phyloP scores from a whole-genome alignment of 2,329 filamentous ascomycete genomes.

The Fusarium kyushuense region DNA sequence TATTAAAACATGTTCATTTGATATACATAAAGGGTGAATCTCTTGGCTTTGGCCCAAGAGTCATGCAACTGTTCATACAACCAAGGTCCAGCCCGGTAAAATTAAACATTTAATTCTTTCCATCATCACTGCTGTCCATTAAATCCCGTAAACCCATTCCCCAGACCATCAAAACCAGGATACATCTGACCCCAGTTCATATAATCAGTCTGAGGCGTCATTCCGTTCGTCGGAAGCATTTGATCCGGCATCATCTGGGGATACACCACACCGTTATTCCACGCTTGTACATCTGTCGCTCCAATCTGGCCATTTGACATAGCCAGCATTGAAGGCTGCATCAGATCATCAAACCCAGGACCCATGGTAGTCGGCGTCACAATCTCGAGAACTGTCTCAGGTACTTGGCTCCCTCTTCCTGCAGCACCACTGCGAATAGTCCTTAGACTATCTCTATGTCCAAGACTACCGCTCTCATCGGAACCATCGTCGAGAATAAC shows the following conservation, averaged over 20 bases:
- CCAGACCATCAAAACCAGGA: conserved; percentile 42
- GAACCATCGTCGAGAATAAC: conserved; percentile 56
- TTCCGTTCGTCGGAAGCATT: conserved; percentile 32
- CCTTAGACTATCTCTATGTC: conserved; percentile 50
- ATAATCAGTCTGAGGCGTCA: conserved; percentile 48
- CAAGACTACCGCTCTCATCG: conserved; percentile 53
- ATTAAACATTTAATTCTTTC: not conserved
- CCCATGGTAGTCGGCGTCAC: conserved; percentile 30
- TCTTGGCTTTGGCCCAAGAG: not conserved
- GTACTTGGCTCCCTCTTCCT: conserved; percentile 44
- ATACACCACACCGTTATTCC: conserved; percentile 49
- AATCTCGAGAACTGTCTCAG: conserved; percentile 41
- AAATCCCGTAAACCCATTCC: conserved; percentile 45
- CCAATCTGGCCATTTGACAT: conserved; percentile 6
- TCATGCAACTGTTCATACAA: conserved; percentile 37
- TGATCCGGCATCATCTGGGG: conserved; percentile 44
- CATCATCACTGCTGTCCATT: conserved; percentile 37
- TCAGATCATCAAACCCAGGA: conserved; percentile 36
- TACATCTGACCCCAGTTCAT: conserved; percentile 47
- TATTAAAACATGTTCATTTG: too few species aligned
- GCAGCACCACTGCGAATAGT: conserved; percentile 43
- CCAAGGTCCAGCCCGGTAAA: conserved; percentile 32
- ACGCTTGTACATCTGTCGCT: conserved; percentile 47
- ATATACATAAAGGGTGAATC: too few species aligned
- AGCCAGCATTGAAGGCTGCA: conserved; percentile 38